These are phyloP conservation scores for Corymbia maculata DNA, from an alignment of 345 rosid species.

Conservation along the genomic window DNA sequence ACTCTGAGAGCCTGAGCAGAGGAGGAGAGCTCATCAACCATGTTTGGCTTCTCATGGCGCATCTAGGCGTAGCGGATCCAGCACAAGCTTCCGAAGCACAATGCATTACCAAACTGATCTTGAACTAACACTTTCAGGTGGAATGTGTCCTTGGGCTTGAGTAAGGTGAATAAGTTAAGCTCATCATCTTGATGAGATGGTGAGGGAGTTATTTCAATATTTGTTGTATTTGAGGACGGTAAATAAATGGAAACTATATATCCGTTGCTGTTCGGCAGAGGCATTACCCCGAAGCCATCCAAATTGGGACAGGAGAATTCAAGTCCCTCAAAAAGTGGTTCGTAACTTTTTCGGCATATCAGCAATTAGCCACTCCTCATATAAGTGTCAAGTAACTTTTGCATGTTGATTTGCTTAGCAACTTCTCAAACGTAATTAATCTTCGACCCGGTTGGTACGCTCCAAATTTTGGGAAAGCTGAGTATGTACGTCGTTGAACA, in stretches of 20 bases:
- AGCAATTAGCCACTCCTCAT: no score
- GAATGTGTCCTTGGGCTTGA: not conserved
- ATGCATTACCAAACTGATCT: conserved; percentile 25
- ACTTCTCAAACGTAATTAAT: no score
- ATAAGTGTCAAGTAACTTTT: not conserved
- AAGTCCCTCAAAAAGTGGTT: no score
- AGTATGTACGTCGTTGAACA: not conserved
- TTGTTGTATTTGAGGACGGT: not conserved
- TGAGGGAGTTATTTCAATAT: not conserved
- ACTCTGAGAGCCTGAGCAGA: conserved; percentile 31
- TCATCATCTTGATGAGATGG: not conserved
- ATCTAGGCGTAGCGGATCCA: conserved; percentile 47
- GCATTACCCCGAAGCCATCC: no score
- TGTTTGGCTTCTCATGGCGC: conserved; percentile 46
- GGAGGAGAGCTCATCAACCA: conserved; percentile 50
- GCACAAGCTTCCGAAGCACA: conserved; percentile 23
- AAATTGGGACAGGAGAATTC: no score
- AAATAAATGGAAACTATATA: not conserved
- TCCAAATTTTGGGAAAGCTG: not conserved
- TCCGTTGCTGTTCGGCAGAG: not conserved
- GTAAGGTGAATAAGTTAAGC: not conserved
- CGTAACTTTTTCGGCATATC: accelerated
- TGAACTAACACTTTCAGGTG: not conserved
- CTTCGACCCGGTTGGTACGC: not conserved
- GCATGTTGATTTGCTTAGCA: not conserved